Conservation (phyloP, 116 monocot genomes). For the Posidonia oceanica region DNA sequence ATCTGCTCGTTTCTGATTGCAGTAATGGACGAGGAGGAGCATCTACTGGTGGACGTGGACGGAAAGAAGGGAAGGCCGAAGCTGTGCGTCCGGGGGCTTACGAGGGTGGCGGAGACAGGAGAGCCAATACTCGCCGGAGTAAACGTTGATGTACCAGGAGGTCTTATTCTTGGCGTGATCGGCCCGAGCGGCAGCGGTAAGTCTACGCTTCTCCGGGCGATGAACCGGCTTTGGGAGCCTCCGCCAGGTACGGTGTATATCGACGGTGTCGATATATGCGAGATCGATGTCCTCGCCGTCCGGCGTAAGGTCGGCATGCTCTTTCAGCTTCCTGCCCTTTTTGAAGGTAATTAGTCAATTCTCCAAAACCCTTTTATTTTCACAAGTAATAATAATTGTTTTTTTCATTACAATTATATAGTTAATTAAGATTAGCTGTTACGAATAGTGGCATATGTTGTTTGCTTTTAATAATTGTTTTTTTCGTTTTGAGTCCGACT, state of each 20-base stretch:
- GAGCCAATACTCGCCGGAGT: conserved; percentile 43
- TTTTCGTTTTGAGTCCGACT: too few species aligned
- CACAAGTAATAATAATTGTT: too few species aligned
- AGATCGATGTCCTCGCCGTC: conserved; percentile 61
- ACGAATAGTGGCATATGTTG: too few species aligned
- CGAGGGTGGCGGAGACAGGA: conserved; percentile 22
- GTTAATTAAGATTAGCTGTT: too few species aligned
- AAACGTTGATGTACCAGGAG: conserved; percentile 47
- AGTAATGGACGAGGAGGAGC: conserved; percentile 1
- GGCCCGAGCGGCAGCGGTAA: conserved; percentile 95
- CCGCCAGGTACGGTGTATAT: conserved; percentile 45
- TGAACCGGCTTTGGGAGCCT: conserved; percentile 96
- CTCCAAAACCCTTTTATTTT: too few species aligned
- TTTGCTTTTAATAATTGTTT: too few species aligned
- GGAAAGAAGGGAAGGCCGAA: conserved; percentile 25
- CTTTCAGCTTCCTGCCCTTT: conserved; percentile 83
- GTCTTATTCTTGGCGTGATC: conserved; percentile 57
- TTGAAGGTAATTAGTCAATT: conserved; percentile 39
- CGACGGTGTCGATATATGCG: conserved; percentile 60
- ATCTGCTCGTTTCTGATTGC: too few species aligned
- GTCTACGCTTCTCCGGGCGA: conserved; percentile 73
- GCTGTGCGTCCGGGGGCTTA: conserved; percentile 30
- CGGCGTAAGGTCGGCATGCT: conserved; percentile 91
- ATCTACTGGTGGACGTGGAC: conserved; percentile 25
- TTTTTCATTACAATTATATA: too few species aligned